Base-by-base conservation (phyloP, 768 basidiomycete genomes). In the Termitomyces titanicus region DNA sequence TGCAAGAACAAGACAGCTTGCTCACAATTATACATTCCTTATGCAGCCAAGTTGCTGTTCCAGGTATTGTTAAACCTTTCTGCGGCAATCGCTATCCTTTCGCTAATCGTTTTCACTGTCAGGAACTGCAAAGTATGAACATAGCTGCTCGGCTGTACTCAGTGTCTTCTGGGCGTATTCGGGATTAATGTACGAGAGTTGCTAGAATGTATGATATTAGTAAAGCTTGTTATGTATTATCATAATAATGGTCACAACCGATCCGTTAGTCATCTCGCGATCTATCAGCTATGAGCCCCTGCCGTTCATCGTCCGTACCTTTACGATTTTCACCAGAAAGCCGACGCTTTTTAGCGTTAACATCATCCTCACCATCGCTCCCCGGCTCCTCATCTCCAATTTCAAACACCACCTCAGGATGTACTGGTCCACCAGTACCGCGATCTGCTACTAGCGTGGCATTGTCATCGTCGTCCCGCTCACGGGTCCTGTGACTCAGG, bases 1-100 rank as follows among this genome's bases (percentile, higher is more conserved):
- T 98, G 96, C 74, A 91, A 94, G 68, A 98, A 97, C 77, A 95
- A 95, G 76, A 96, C 94, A 17, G 92, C 92, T 31, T 89, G 89
- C 68, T 93, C 92, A 48, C 94, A 94, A 62, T 68, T 92, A 6
- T 90, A 92, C 64, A 92, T 96, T 69, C 95, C 97, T 25, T 99
- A 99, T 68, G 96, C 97, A 11, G 96, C 96, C 18, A 97, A 98
- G 70, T 72, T 97, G 53, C 79, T 98, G 43, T 94, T 97, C 88
- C 95, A 97, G 84, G 93, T 86, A 64, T 40, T 78, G 69, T 55
- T 51, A 1, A 10, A 17, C 7, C 7, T 46, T n/a, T 18, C 7
- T 38, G n/a, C 46, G 15, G 5, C 43, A 15, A 45, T 29, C 22
- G 5, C 6, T 51, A 47, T 48, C 18, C 40, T 29, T 37, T 18